A percentile compares a stretch with the other conserved stretches of the same genome.
Evolutionary conservation across 805 yeast genomes (phyloP).

Genomic region (Metschnikowia cerradonensis): DNA sequence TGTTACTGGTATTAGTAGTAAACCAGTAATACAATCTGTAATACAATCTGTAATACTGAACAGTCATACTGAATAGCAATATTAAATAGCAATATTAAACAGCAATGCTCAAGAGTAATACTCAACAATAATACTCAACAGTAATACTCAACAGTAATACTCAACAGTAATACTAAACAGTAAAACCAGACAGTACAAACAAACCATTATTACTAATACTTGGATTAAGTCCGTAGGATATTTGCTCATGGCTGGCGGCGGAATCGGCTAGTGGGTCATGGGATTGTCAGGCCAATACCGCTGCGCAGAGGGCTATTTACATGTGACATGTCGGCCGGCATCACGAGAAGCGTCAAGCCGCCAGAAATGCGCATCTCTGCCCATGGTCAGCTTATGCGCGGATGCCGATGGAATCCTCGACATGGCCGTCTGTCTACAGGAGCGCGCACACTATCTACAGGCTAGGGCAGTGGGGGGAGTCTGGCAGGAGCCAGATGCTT

Average conservation of each 20-base stretch:
- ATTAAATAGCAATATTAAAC: too few species aligned
- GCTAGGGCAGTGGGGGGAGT: neutral
- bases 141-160: too few species aligned
- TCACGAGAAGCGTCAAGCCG: neutral
- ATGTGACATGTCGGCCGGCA: neutral
- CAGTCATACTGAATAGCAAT: too few species aligned
- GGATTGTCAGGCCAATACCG: neutral
- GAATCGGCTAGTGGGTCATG: neutral
- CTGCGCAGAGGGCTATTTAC: neutral
- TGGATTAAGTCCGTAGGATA: too few species aligned
- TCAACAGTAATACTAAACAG: too few species aligned
- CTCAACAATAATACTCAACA: too few species aligned
- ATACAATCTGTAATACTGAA: too few species aligned
- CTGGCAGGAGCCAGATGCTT: constrained; percentile 1
- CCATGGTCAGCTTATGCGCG: neutral
- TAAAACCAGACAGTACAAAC: too few species aligned
- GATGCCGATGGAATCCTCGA: neutral
- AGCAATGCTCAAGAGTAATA: too few species aligned
- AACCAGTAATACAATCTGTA: too few species aligned
- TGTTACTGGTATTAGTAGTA: too few species aligned
- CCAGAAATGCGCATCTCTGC: neutral
- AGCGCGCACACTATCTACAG: neutral
- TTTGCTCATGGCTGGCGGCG: neutral
- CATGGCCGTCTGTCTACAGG: neutral
- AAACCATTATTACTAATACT: too few species aligned